A percentile compares a stretch with the other conserved stretches of the same genome.
Evolutionary conservation across 257 asterid species (phyloP).

Genomic region (Vinca minor): DNA sequence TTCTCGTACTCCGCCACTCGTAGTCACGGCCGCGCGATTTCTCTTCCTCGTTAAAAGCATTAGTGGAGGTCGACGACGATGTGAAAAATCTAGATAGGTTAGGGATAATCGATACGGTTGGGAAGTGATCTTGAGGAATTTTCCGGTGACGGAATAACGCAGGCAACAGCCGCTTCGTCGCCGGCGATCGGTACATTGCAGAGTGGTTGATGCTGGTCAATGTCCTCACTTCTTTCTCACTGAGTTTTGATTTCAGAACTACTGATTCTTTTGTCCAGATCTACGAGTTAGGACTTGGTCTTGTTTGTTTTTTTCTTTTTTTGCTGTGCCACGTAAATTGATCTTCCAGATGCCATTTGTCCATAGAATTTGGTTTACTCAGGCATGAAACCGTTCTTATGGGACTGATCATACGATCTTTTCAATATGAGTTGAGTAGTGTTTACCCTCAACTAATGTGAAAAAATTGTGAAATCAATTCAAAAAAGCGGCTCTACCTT

Average conservation of each 20-base stretch:
- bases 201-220: not conserved
- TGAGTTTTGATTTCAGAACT: not conserved
- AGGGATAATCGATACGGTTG: slow-evolving; percentile 13
- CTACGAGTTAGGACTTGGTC: not conserved
- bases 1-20: slow-evolving; percentile 28
- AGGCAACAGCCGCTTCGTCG: slow-evolving; percentile 49
- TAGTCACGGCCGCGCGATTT: slow-evolving; percentile 13
- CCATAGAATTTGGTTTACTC: too few species aligned
- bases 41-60: slow-evolving; percentile 15
- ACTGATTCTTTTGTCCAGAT: too few species aligned
- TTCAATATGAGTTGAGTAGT: too few species aligned
- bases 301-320: too few species aligned
- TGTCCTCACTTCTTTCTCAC: not conserved
- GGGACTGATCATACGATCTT: too few species aligned
- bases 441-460: too few species aligned
- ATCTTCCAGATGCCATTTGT: not conserved
- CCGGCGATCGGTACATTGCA: slow-evolving; percentile 54
- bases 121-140: slow-evolving; percentile 11
- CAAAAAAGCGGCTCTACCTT: too few species aligned
- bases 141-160: slow-evolving; percentile 32
- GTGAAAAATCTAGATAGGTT: slow-evolving; percentile 29
- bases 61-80: slow-evolving; percentile 31
- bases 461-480: too few species aligned
- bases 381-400: too few species aligned
- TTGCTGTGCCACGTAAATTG: slow-evolving; percentile 7